Evolutionary conservation across 331 rosid species (phyloP).

Genomic region (Quercus lobata): DNA sequence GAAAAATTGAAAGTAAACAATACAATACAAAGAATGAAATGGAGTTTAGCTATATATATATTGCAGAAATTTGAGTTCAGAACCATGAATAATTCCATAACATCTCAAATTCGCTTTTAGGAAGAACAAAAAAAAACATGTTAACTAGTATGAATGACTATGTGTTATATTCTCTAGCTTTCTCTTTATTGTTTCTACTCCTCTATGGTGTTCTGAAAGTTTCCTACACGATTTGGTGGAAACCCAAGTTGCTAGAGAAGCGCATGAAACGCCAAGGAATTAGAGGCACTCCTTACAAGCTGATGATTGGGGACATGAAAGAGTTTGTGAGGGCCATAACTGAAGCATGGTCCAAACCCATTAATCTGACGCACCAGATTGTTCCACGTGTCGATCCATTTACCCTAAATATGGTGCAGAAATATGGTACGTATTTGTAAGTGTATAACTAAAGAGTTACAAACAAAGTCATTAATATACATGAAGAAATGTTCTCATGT

Average conservation of each 20-base stretch:
- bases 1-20: not conserved
- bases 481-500: not conserved
- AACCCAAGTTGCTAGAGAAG: conserved; percentile 42
- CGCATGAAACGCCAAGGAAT: conserved; percentile 41
- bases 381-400: conserved; percentile 44
- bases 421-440: conserved; percentile 27
- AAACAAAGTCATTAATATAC: not conserved
- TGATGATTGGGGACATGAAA: conserved; percentile 41
- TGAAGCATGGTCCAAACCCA: conserved; percentile 54
- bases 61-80: not conserved
- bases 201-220: conserved; percentile 27
- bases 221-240: conserved; percentile 37
- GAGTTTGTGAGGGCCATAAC: conserved; percentile 32
- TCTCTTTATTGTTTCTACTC: conserved; percentile 22
- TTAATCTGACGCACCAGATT: conserved; percentile 36
- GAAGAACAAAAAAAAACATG: not conserved
- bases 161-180: conserved; percentile 2
- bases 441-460: not conserved
- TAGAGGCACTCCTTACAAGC: conserved; percentile 45
- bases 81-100: not conserved
- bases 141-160: conserved; percentile 21
- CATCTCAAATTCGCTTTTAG: not conserved
- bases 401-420: conserved; percentile 24
- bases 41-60: conserved; percentile 10
- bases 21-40: not conserved